Evolutionary conservation across 306 rosid species (phyloP).

Genomic region (Dicorynia guianensis): DNA sequence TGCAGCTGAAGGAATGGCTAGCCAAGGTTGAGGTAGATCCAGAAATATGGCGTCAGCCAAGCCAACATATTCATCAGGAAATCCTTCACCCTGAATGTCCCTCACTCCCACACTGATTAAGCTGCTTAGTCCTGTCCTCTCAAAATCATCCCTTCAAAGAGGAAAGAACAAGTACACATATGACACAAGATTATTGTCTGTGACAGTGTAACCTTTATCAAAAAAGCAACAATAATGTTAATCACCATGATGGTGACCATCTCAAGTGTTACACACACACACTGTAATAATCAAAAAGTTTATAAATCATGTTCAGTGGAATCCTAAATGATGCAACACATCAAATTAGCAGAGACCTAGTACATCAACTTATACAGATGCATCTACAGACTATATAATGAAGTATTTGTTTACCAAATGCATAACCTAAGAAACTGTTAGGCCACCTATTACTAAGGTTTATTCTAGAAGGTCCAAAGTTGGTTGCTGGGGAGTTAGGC

Average conservation of each 20-base stretch:
- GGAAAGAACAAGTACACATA: constrained; percentile 19
- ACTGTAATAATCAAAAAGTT: background rate
- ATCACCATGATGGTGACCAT: background rate
- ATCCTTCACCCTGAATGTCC: constrained; percentile 90
- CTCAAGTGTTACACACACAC: background rate
- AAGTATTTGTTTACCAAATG: constrained; percentile 15
- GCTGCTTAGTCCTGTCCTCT: constrained; percentile 77
- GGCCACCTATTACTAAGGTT: too few species aligned
- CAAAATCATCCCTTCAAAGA: constrained; percentile 76
- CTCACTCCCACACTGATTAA: constrained; percentile 76
- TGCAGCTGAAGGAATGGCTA: constrained; percentile 80
- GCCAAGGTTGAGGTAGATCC: constrained; percentile 96
- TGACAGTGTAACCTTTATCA: background rate
- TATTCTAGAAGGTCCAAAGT: too few species aligned
- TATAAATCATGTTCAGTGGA: background rate
- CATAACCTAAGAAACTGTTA: background rate
- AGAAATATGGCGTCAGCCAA: constrained; percentile 76
- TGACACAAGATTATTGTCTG: background rate
- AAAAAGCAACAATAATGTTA: background rate
- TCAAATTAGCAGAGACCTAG: background rate
- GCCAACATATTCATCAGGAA: constrained; percentile 70
- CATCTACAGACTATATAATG: background rate
- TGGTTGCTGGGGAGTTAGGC: too few species aligned
- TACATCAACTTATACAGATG: constrained; percentile 3
- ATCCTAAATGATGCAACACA: background rate